Evolutionary conservation across 495 filamentous ascomycete species (phyloP).

Genomic region (Aspergillus baeticus): DNA sequence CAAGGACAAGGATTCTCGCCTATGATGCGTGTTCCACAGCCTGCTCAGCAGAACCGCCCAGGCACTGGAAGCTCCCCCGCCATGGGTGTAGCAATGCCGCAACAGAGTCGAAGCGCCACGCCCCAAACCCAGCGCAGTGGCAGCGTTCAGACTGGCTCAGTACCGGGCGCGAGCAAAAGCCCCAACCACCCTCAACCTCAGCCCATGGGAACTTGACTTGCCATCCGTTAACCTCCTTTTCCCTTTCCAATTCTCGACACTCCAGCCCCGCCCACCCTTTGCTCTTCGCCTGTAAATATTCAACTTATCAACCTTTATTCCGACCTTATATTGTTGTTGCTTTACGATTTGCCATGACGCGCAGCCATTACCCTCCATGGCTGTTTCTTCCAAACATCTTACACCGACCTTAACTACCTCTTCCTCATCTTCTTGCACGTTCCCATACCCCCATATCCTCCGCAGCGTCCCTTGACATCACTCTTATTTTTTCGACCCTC

Average conservation of each 20-base stretch:
- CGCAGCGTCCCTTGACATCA: not conserved
- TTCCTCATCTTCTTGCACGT: not conserved
- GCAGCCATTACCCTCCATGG: not conserved
- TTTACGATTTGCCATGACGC: not conserved
- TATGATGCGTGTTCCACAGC: conserved; percentile 69
- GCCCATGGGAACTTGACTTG: conserved; percentile 34
- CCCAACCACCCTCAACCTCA: conserved; percentile 47
- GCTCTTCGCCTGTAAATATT: conserved; percentile 43
- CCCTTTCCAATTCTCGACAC: not conserved
- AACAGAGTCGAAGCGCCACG: conserved; percentile 47
- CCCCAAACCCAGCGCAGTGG: conserved; percentile 51
- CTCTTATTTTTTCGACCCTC: not conserved
- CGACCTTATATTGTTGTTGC: not conserved
- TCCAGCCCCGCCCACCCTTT: not conserved
- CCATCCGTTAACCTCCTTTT: not conserved
- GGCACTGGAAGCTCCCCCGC: conserved; percentile 39
- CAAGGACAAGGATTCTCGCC: conserved; percentile 70
- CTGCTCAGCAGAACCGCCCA: conserved; percentile 42
- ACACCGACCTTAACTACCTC: not conserved
- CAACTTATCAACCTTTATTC: conserved; percentile 14
- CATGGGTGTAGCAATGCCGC: conserved; percentile 39
- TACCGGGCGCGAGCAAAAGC: conserved; percentile 41
- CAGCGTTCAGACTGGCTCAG: conserved; percentile 37
- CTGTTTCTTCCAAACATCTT: not conserved
- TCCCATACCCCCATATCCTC: not conserved